These are phyloP conservation scores for Leptographium wingfieldii DNA, from an alignment of 2,329 filamentous ascomycete species.

Conservation along the genomic window DNA sequence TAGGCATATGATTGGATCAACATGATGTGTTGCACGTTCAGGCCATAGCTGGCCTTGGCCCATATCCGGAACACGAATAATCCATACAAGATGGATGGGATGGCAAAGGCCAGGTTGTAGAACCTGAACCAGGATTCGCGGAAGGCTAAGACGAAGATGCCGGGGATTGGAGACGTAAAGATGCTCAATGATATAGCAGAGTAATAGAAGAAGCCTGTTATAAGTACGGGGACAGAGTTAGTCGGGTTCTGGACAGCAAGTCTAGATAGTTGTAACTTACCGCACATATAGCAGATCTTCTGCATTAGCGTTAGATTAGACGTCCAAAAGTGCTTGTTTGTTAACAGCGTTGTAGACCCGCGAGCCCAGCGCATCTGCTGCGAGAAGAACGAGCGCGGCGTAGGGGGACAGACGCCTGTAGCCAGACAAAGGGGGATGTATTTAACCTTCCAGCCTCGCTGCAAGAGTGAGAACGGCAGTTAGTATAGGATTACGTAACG, in stretches of 20 bases:
- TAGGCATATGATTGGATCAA: constrained; percentile 5
- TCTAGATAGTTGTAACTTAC: background rate
- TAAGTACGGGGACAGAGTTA: too few relatives aligned
- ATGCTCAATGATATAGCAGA: constrained; percentile 4
- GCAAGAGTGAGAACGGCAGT: too few relatives aligned
- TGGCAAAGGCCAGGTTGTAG: constrained; percentile 6
- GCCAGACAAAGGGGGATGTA: constrained; percentile 3
- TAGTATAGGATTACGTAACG: background rate
- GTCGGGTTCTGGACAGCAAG: background rate
- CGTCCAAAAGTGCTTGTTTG: constrained; percentile 4
- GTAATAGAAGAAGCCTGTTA: constrained; percentile 5
- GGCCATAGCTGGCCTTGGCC: constrained; percentile 2
- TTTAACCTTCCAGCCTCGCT: constrained; percentile 3
- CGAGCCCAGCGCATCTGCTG: constrained; percentile 7
- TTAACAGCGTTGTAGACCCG: constrained; percentile 1
- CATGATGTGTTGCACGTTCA: constrained; percentile 6
- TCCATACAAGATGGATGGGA: constrained; percentile 4
- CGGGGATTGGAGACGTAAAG: constrained; percentile 4
- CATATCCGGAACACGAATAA: constrained; percentile 4
- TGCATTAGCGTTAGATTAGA: constrained; percentile 2
- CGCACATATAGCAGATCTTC: constrained; percentile 6
- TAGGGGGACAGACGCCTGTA: constrained; percentile 4
- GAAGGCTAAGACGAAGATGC: constrained; percentile 1
- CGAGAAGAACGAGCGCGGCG: constrained; percentile 4
- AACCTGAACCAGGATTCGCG: constrained; percentile 4